These are phyloP conservation scores for Blakeslea trispora DNA, from an alignment of 371 early-diverging fungal species.

Conservation along the genomic window DNA sequence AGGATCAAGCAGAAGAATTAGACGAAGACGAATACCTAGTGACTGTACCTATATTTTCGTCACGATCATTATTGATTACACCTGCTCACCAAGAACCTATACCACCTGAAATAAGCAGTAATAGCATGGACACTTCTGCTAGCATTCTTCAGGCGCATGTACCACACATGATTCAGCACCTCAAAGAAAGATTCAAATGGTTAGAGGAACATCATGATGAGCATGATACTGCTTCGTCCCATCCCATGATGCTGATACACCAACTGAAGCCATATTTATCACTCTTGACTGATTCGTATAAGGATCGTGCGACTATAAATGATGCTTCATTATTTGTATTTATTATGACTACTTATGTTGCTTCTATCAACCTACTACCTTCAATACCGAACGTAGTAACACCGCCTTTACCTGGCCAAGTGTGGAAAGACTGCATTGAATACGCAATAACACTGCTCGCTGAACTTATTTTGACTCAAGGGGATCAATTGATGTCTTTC, in stretches of 20 bases:
- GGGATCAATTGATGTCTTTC: conserved; percentile 4
- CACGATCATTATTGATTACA: conserved; percentile 8
- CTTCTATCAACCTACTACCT: conserved; percentile 13
- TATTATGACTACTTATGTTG: conserved; percentile 20
- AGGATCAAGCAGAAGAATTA: conserved; percentile 32
- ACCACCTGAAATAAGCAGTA: background rate
- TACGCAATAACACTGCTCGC: conserved; percentile 13
- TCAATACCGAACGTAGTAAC: background rate
- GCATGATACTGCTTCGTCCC: conserved; percentile 17
- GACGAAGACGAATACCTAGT: conserved; percentile 47
- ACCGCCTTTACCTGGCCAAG: conserved; percentile 11
- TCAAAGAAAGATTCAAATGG: conserved; percentile 9
- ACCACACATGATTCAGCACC: conserved; percentile 17
- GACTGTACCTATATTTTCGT: conserved; percentile 37
- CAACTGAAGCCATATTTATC: conserved; percentile 17
- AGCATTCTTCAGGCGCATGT: conserved; percentile 11
- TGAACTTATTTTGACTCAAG: conserved; percentile 11
- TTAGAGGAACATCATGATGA: conserved; percentile 4
- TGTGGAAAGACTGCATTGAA: conserved; percentile 16
- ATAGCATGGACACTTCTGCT: background rate
- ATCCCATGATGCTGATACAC: conserved; percentile 13
- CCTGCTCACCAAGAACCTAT: background rate
- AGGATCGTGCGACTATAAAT: too few species aligned
- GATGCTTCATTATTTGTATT: background rate
- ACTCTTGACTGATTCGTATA: background rate